phyloP scores from a whole-genome alignment of 805 yeast species.

The Candida odintsovae region DNA sequence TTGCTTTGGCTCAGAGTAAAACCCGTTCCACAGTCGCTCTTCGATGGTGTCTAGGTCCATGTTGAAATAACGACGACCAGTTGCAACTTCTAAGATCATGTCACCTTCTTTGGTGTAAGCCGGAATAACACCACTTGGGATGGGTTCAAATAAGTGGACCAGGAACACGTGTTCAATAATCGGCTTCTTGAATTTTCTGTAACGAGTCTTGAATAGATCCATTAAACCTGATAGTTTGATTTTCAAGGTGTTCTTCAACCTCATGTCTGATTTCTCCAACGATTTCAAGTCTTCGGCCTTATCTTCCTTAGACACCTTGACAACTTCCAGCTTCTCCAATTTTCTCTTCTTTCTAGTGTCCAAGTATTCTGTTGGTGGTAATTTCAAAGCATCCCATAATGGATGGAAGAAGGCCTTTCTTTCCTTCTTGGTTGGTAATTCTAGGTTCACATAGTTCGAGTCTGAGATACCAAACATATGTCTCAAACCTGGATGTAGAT shows the following conservation, averaged over 20 bases:
- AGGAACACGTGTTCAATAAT: conserved; percentile 72
- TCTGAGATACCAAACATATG: conserved; percentile 52
- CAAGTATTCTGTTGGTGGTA: conserved; percentile 69
- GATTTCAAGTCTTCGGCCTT: conserved; percentile 36
- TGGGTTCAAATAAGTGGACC: conserved; percentile 72
- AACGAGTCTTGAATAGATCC: conserved; percentile 83
- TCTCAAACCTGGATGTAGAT: conserved; percentile 41
- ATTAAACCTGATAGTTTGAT: conserved; percentile 80
- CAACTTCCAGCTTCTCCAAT: conserved; percentile 29
- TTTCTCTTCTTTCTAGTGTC: conserved; percentile 42
- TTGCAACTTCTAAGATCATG: conserved; percentile 73
- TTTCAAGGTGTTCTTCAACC: conserved; percentile 77
- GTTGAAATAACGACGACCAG: conserved; percentile 70
- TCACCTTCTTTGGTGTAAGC: conserved; percentile 51
- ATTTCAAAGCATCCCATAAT: conserved; percentile 46
- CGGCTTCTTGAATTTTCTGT: conserved; percentile 88
- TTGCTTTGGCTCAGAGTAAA: conserved; percentile 86
- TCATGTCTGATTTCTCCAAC: conserved; percentile 60
- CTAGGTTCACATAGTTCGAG: conserved; percentile 41
- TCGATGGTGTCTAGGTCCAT: conserved; percentile 94
- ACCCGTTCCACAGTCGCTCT: conserved; percentile 96
- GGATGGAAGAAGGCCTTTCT: conserved; percentile 51
- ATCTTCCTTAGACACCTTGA: conserved; percentile 33
- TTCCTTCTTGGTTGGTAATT: conserved; percentile 39
- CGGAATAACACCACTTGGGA: conserved; percentile 29